Percentiles rank a stretch among this genome's conserved stretches.
These are phyloP conservation scores for Fusarium sp. DNA, from an alignment of 2,329 filamentous ascomycete genomes.

Conservation along the genomic window DNA sequence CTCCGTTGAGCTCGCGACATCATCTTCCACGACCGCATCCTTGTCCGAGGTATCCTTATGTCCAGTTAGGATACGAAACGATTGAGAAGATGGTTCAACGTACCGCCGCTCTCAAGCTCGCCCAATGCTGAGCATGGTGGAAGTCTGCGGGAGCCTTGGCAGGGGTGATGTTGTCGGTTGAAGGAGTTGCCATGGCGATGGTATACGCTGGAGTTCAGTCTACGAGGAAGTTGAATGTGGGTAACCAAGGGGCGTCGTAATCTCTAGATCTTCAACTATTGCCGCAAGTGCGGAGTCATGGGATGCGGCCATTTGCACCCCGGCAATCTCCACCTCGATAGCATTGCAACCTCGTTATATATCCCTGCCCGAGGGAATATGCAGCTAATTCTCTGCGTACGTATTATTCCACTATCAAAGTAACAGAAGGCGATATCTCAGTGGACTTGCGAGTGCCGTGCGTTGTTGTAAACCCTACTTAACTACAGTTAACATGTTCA, in stretches of 20 bases:
- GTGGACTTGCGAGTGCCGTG: background rate
- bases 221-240: background rate
- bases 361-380: background rate
- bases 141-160: background rate
- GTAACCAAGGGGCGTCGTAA: background rate
- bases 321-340: background rate
- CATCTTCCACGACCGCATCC: background rate
- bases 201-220: background rate
- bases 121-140: constrained; percentile 18
- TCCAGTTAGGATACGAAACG: background rate
- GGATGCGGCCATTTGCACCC: background rate
- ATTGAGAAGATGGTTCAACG: background rate
- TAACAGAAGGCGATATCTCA: background rate
- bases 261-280: background rate
- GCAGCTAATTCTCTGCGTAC: background rate
- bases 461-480: background rate
- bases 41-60: background rate
- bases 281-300: background rate
- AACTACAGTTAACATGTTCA: background rate
- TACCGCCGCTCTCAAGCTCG: constrained; percentile 2
- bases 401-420: background rate
- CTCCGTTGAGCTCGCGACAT: background rate
- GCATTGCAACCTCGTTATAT: background rate
- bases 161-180: background rate
- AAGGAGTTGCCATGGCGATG: background rate